These are phyloP conservation scores for Ottelia alismoides DNA, from an alignment of 106 monocot species.

Conservation along the genomic window DNA sequence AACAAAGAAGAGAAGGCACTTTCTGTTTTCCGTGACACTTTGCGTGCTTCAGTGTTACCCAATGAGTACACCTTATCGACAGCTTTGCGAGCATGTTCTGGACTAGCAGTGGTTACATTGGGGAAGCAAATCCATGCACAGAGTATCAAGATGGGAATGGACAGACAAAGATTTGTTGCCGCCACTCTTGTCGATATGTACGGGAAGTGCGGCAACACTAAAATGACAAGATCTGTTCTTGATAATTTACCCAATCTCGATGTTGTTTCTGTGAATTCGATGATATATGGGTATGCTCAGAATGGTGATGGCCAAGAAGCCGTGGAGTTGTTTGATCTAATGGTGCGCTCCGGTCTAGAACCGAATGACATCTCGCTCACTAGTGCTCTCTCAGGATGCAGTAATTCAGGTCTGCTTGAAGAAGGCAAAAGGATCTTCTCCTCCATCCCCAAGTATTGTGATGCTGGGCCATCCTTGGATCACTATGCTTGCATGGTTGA, in stretches of 20 bases:
- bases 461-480: conserved; percentile 25
- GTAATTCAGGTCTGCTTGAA: conserved; percentile 52
- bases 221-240: conserved; percentile 33
- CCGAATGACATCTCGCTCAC: conserved; percentile 41
- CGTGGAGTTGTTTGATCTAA: conserved; percentile 26
- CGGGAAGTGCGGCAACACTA: conserved; percentile 49
- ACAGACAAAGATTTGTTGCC: conserved; percentile 27
- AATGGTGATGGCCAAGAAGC: conserved; percentile 44
- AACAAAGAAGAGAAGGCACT: conserved; percentile 43
- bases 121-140: conserved; percentile 36
- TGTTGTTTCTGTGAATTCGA: conserved; percentile 47
- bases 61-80: conserved; percentile 59
- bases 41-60: conserved; percentile 3
- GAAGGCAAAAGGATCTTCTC: conserved; percentile 40
- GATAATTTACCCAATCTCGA: conserved; percentile 20
- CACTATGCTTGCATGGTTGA: conserved; percentile 53
- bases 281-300: conserved; percentile 59
- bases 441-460: conserved; percentile 7
- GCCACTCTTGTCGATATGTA: conserved; percentile 51
- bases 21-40: conserved; percentile 27
- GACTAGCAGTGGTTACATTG: conserved; percentile 28
- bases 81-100: conserved; percentile 34
- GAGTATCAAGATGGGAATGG: conserved; percentile 32
- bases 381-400: conserved; percentile 44
- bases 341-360: conserved; percentile 10